phyloP scores from a whole-genome alignment of 2,329 filamentous ascomycete genomes.

The Colletotrichum falcatum region DNA sequence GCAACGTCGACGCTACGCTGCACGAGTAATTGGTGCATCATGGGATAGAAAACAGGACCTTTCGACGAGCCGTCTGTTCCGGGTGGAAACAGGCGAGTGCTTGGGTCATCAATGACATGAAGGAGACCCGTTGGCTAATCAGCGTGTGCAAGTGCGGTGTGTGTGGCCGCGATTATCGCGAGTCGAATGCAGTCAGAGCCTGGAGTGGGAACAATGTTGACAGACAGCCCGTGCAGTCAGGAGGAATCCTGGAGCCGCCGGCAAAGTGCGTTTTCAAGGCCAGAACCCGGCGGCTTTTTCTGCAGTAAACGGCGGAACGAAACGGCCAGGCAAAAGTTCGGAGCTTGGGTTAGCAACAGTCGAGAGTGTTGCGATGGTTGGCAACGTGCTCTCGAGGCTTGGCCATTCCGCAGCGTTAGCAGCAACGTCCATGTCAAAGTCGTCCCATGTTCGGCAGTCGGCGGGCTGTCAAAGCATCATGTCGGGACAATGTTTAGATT shows the following conservation, averaged over 20 bases:
- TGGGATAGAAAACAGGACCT: background rate
- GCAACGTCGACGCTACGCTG: background rate
- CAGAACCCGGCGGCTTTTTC: background rate
- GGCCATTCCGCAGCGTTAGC: background rate
- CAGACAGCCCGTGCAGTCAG: background rate
- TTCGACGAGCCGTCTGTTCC: conserved; percentile 1
- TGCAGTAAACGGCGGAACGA: background rate
- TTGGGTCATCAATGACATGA: background rate
- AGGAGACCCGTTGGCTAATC: background rate
- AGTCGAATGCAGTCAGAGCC: background rate
- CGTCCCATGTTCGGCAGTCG: conserved; percentile 14
- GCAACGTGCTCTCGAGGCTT: background rate
- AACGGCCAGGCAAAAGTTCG: background rate
- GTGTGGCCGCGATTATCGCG: background rate
- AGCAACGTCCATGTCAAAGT: background rate
- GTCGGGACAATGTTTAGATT: background rate
- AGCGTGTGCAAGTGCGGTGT: background rate
- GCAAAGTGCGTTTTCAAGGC: background rate
- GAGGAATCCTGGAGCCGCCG: background rate
- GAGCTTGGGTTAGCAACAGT: background rate
- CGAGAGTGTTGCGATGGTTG: background rate
- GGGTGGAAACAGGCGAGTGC: background rate
- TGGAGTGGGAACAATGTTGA: background rate
- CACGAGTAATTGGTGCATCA: background rate
- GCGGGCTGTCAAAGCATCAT: background rate